Evolutionary conservation across 495 filamentous ascomycete genomes (phyloP).

Genomic region (Penicillium coffeae): DNA sequence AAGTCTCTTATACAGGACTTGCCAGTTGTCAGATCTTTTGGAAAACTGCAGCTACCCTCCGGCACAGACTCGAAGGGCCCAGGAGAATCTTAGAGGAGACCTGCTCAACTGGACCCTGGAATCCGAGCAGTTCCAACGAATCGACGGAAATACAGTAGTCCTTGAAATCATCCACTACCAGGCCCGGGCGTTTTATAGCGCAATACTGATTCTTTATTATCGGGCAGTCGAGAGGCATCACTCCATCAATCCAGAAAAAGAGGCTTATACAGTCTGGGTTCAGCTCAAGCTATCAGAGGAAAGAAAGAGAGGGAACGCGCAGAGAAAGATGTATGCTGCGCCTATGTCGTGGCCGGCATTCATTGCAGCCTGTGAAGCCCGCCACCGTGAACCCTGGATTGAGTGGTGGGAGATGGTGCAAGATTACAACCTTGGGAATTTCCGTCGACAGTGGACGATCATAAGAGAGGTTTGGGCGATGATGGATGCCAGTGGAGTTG

Average conservation of each 20-base stretch:
- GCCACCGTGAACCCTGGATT: conserved; percentile 2
- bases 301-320: conserved; percentile 1
- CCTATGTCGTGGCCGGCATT: conserved; percentile 14
- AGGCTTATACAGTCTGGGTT: neutral
- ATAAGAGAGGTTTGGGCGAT: conserved; percentile 8
- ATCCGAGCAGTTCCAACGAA: neutral
- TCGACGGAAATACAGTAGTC: neutral
- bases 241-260: neutral
- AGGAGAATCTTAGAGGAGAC: neutral
- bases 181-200: conserved; percentile 10
- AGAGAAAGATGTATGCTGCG: neutral
- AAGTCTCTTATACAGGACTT: conserved; percentile 4
- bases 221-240: neutral
- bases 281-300: conserved; percentile 5
- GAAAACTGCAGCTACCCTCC: neutral
- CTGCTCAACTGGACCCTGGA: conserved; percentile 1
- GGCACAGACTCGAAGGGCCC: neutral
- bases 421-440: conserved; percentile 8
- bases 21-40: conserved; percentile 1
- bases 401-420: conserved; percentile 9
- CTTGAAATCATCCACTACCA: conserved; percentile 7
- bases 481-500: conserved; percentile 1
- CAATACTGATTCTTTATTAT: conserved; percentile 4
- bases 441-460: conserved; percentile 3
- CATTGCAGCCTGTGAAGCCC: conserved; percentile 8